Evolutionary conservation across 768 basidiomycete genomes (phyloP).

Genomic region (Xanthoconium purpureum): DNA sequence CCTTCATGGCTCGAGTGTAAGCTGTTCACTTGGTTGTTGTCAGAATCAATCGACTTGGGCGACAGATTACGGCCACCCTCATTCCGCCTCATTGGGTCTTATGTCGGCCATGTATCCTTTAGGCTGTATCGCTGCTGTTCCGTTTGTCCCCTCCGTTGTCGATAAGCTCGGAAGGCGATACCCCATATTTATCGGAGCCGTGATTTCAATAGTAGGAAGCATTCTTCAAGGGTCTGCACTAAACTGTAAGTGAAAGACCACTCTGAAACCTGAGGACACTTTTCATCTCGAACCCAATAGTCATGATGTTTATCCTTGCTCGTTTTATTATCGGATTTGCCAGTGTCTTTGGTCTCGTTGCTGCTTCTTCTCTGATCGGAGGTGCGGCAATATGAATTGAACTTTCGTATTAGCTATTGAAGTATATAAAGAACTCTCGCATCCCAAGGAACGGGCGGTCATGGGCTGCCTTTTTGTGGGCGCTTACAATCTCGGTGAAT

Average conservation of each 20-base stretch:
- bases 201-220: background rate
- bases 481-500: background rate
- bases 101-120: background rate
- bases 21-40: slow-evolving; percentile 1
- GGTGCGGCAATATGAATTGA: background rate
- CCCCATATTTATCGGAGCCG: slow-evolving; percentile 7
- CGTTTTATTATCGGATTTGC: background rate
- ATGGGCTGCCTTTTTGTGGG: background rate
- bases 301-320: background rate
- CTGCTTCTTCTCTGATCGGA: background rate
- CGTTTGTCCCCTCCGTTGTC: slow-evolving; percentile 27
- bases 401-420: background rate
- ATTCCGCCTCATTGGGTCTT: too few relatives aligned
- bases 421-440: slow-evolving; percentile 4
- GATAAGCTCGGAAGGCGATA: background rate
- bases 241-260: too few relatives aligned
- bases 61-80: too few relatives aligned
- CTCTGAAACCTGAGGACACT: background rate
- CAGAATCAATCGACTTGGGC: too few relatives aligned
- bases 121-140: slow-evolving; percentile 40
- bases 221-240: too few relatives aligned
- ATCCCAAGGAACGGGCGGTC: slow-evolving; percentile 16
- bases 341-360: background rate
- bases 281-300: background rate
- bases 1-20: slow-evolving; percentile 53